Base-by-base conservation (phyloP, 805 yeast species). In the Candida cerambycidarum region DNA sequence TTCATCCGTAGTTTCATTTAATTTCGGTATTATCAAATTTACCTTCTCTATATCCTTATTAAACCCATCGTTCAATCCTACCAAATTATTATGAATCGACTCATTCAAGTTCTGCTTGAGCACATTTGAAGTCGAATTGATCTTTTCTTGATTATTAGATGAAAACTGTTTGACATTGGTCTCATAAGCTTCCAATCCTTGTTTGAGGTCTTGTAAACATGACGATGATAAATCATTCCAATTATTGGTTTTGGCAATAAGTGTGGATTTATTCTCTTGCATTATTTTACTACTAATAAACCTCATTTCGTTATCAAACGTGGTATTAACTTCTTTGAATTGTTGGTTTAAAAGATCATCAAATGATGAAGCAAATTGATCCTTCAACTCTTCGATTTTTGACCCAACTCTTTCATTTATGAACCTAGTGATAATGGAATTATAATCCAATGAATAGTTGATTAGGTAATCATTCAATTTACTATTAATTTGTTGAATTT, bases 241-340 rank as follows among this genome's bases (percentile, higher is more conserved):
- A 19, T 42, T 32, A 30, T 33, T 42, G 12, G 45, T 23, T 21
- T 42, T 42, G 4, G 38, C 41, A 10, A 32, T 42, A 7, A 42
- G 24, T 6, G 27, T 31, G 12, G 35, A 30, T 16, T 43, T 38
- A n/a, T 45, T 43, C 17, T 42, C 37, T 28, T 43, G 41, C 33
- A 48, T 43, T 4, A 43, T 32, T 13, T 43, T 34, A 12, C 21
- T 14, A 4, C 42, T 14, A 19, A 48, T 27, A 4, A 35, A 29
- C 17, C 27, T 36, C 35, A 51, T 37, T 37, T 51, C 47, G 18
- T 32, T 23, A 28, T 44, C 42, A 13, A 51, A 37, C 18, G 46
- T 35, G 12, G 16, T 27, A 14, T 47, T 42, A 21, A 43, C 25
- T 15, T 27, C 21, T 6, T 14, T 15, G 31, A 34, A 43, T 14